Percentiles rank a stretch among this genome's conserved stretches.
These are phyloP conservation scores for Epicoccum nigrum DNA, from an alignment of 2,329 filamentous ascomycete species.

Conservation along the genomic window DNA sequence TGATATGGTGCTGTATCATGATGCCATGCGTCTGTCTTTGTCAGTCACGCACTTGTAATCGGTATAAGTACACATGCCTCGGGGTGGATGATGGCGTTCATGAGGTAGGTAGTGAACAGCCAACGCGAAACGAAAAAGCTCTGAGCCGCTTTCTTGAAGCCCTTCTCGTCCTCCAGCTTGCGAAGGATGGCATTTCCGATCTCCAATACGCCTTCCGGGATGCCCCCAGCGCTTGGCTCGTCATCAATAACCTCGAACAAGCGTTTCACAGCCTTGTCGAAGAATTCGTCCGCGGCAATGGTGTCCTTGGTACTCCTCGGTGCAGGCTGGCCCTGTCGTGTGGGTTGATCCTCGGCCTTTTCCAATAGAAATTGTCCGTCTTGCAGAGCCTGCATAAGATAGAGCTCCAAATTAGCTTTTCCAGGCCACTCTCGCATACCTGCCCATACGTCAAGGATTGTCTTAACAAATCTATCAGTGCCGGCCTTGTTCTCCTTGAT, in stretches of 20 bases:
- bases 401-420: slow-evolving; percentile 88
- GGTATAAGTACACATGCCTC: slow-evolving; percentile 63
- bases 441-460: slow-evolving; percentile 86
- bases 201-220: slow-evolving; percentile 83
- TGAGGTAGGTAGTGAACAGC: slow-evolving; percentile 87
- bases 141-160: slow-evolving; percentile 72
- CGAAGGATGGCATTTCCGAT: slow-evolving; percentile 82
- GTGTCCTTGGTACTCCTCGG: slow-evolving; percentile 79
- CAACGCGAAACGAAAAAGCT: slow-evolving; percentile 88
- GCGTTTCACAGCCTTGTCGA: slow-evolving; percentile 77
- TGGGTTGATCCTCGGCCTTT: slow-evolving; percentile 75
- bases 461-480: slow-evolving; percentile 79
- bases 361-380: slow-evolving; percentile 91
- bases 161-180: slow-evolving; percentile 72
- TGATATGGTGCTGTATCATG: slow-evolving; percentile 90
- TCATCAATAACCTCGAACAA: slow-evolving; percentile 88
- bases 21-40: slow-evolving; percentile 60
- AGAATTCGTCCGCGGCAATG: slow-evolving; percentile 85
- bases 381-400: slow-evolving; percentile 92
- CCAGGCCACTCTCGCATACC: slow-evolving; percentile 88
- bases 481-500: slow-evolving; percentile 78
- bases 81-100: slow-evolving; percentile 83
- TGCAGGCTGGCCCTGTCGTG: slow-evolving; percentile 72
- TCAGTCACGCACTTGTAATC: slow-evolving; percentile 38
- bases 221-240: slow-evolving; percentile 75